Evolutionary conservation across 2,329 filamentous ascomycete species (phyloP).

Genomic region (Diaporthe destruens): DNA sequence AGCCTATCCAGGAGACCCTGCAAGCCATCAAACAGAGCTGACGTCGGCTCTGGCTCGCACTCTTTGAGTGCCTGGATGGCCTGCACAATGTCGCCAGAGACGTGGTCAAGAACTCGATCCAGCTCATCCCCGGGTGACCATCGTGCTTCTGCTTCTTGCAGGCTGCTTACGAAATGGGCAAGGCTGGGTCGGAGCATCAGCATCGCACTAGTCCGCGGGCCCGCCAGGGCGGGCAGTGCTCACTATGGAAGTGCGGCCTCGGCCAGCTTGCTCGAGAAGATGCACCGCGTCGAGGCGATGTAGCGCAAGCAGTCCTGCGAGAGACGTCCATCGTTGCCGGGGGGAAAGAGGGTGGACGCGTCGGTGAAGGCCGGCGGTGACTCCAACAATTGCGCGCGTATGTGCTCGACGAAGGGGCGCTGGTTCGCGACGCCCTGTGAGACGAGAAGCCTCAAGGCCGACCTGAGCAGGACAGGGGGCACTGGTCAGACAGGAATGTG

Average conservation of each 20-base stretch:
- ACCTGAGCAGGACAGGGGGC: conserved; percentile 50
- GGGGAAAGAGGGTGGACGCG: conserved; percentile 46
- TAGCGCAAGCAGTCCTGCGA: conserved; percentile 47
- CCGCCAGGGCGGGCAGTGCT: conserved; percentile 22
- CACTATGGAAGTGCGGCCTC: conserved; percentile 50
- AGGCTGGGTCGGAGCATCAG: conserved; percentile 44
- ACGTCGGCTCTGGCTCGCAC: conserved; percentile 42
- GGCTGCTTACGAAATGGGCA: conserved; percentile 45
- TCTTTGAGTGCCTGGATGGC: conserved; percentile 55
- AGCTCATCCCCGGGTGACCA: conserved; percentile 47
- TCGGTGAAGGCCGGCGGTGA: conserved; percentile 44
- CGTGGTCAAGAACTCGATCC: conserved; percentile 44
- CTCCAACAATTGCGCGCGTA: conserved; percentile 48
- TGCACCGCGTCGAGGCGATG: conserved; percentile 51
- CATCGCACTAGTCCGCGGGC: neutral
- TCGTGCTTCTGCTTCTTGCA: conserved; percentile 41
- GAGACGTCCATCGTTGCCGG: conserved; percentile 41
- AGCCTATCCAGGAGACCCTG: conserved; percentile 44
- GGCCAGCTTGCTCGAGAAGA: conserved; percentile 54
- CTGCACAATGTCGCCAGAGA: conserved; percentile 54
- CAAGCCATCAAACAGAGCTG: conserved; percentile 44
- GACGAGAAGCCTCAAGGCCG: conserved; percentile 51
- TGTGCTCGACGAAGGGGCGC: conserved; percentile 51
- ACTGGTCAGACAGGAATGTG: conserved; percentile 43
- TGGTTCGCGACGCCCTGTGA: conserved; percentile 50